Conservation (phyloP, 306 rosid genomes). For the Cicer pinnatifidum region DNA sequence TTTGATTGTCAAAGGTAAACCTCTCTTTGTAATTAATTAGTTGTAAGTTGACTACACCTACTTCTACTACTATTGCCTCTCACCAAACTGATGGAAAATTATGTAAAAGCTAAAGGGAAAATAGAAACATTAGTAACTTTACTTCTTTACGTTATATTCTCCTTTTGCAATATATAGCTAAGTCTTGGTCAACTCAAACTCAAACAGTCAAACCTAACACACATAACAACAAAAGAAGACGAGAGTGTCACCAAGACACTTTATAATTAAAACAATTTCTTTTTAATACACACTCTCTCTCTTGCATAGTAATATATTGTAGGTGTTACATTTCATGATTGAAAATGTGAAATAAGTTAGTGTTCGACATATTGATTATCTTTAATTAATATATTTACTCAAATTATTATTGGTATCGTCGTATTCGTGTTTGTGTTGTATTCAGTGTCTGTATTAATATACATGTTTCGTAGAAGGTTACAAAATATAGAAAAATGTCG, state of each 20-base stretch:
- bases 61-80: conserved; percentile 31
- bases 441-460: no score
- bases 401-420: accelerated
- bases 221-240: not conserved
- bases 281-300: not conserved
- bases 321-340: no score
- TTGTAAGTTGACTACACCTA: conserved; percentile 26
- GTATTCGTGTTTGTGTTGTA: no score
- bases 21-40: conserved; percentile 37
- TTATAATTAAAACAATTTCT: not conserved
- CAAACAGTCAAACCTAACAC: not conserved
- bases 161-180: conserved; percentile 27
- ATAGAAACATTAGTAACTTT: conserved; percentile 8
- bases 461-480: no score
- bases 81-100: conserved; percentile 40
- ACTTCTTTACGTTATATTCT: not conserved
- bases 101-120: conserved; percentile 41
- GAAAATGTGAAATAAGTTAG: no score
- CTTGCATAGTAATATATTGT: not conserved
- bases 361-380: no score
- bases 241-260: not conserved
- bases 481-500: no score
- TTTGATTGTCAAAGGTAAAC: conserved; percentile 50
- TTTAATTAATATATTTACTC: no score
- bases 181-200: not conserved